Base-by-base conservation (phyloP, 2,329 filamentous ascomycete genomes). In the Kalmusia sp. region DNA sequence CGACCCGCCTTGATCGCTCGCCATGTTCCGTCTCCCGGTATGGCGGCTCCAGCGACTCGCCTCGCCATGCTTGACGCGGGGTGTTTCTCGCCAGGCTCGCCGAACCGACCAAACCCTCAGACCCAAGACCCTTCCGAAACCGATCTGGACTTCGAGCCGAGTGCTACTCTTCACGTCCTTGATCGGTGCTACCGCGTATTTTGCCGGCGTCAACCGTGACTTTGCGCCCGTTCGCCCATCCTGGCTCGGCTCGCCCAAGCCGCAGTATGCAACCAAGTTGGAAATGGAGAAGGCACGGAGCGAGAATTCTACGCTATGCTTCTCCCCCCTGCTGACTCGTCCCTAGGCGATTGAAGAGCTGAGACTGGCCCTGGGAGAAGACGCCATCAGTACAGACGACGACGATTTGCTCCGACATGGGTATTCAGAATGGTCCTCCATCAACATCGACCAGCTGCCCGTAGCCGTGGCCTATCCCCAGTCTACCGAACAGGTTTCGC, bases 371-470 rank as follows among this genome's bases (percentile, higher is more conserved):
- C 71, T 89, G 3, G 85, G 86, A 19, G 77, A 85, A 33, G 85
- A 87, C 47, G 72, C 80, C 1, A 82, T 91, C 43, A 87, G 80
- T 62, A 85, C 83, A 11, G 87, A 91, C 62, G 77, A 84, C 37
- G 85, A 87, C 35, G 86, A 87, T 38, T 74, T 90, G 2, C 81
- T 84, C 17, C 73, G 78, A 39, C 88, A 91, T 65, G 87, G 87
- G 12, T 86, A 84, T 69, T 90, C 87, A 0, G 87, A 90, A 66
- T 90, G 87, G 87, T 89, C 86, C 0, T 84, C 85, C 1, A 82
- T 87, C 62, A 90, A 91, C 64, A 84, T 85, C 24, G 79, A 85
- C 25, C 80, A 79, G 17, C 76, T 88, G 1, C 86, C 88, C 0
- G 82, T 88, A 5, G 87, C 87, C 1, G 80, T 91, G 7, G 84